These are phyloP conservation scores for Bullera alba DNA, from an alignment of 768 basidiomycete species.

Conservation along the genomic window DNA sequence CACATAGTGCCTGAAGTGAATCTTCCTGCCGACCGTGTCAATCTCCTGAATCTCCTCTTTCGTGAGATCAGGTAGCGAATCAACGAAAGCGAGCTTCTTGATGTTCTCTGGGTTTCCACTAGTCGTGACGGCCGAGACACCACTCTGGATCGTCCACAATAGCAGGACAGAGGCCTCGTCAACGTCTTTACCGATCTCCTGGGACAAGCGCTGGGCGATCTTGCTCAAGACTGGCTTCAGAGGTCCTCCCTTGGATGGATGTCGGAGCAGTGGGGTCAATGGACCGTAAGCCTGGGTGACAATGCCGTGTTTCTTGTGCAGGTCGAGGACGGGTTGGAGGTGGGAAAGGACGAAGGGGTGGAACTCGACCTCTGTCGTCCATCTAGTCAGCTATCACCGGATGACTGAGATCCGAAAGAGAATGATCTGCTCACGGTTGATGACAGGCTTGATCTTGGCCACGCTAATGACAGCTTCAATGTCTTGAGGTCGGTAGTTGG, in stretches of 20 bases:
- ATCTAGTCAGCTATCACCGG: not conserved
- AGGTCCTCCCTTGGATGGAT: slow-evolving; percentile 34
- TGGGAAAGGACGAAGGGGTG: slow-evolving; percentile 42
- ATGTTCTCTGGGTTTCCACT: slow-evolving; percentile 21
- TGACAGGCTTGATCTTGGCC: slow-evolving; percentile 43
- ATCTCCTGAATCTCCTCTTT: slow-evolving; percentile 43
- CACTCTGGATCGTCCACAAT: slow-evolving; percentile 39
- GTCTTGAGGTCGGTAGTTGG: slow-evolving; percentile 44
- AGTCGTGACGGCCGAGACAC: slow-evolving; percentile 37
- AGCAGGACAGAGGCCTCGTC: slow-evolving; percentile 30
- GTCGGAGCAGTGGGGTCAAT: slow-evolving; percentile 27
- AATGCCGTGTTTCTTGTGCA: slow-evolving; percentile 35
- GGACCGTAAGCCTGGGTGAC: slow-evolving; percentile 36
- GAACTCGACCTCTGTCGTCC: slow-evolving; percentile 31
- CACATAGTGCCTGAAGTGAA: slow-evolving; percentile 36
- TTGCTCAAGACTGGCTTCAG: slow-evolving; percentile 32
- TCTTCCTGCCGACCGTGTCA: slow-evolving; percentile 26
- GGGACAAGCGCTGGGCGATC: slow-evolving; percentile 21
- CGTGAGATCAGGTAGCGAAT: slow-evolving; percentile 20
- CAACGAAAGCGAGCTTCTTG: slow-evolving; percentile 20
- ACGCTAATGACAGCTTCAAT: slow-evolving; percentile 30
- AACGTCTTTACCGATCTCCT: slow-evolving; percentile 27
- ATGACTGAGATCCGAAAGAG: not conserved
- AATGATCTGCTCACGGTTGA: slow-evolving; percentile 32
- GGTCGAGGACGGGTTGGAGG: slow-evolving; percentile 33